These are phyloP conservation scores for Cercospora sp. DNA, from an alignment of 2,329 filamentous ascomycete genomes.

Conservation along the genomic window DNA sequence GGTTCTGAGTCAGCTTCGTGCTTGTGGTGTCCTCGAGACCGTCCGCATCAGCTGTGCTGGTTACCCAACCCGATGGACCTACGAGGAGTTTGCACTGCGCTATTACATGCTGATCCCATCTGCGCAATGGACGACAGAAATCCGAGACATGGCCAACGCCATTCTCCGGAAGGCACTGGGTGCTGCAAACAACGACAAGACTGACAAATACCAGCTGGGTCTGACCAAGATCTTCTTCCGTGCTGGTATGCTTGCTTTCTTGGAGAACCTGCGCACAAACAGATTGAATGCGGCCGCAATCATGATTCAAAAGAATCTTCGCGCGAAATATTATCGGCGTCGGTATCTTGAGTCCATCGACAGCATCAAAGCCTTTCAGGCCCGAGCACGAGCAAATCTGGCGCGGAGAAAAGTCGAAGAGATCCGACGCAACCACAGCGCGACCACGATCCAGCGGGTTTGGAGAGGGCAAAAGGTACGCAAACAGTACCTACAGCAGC, in stretches of 20 bases:
- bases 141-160: conserved; percentile 87
- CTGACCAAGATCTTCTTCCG: conserved; percentile 99
- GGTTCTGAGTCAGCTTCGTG: conserved; percentile 94
- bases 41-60: conserved; percentile 96
- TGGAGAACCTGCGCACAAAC: conserved; percentile 89
- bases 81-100: conserved; percentile 93
- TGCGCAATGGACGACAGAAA: conserved; percentile 86
- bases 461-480: conserved; percentile 93
- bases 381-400: conserved; percentile 72
- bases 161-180: conserved; percentile 86
- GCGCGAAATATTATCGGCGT: conserved; percentile 90
- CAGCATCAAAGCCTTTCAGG: conserved; percentile 77
- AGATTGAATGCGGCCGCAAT: conserved; percentile 91
- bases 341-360: conserved; percentile 85
- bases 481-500: conserved; percentile 74
- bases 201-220: conserved; percentile 95
- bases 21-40: conserved; percentile 97
- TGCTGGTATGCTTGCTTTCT: conserved; percentile 95
- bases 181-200: conserved; percentile 61
- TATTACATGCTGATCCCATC: conserved; percentile 99
- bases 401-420: conserved; percentile 78
- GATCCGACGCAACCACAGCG: conserved; percentile 78
- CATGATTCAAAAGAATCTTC: conserved; percentile 98
- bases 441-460: conserved; percentile 90
- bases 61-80: conserved; percentile 97